Evolutionary conservation across 2,329 filamentous ascomycete genomes (phyloP), one percentile per base, ranked within the genome.

Genomic region (Claviceps pazoutovae): DNA sequence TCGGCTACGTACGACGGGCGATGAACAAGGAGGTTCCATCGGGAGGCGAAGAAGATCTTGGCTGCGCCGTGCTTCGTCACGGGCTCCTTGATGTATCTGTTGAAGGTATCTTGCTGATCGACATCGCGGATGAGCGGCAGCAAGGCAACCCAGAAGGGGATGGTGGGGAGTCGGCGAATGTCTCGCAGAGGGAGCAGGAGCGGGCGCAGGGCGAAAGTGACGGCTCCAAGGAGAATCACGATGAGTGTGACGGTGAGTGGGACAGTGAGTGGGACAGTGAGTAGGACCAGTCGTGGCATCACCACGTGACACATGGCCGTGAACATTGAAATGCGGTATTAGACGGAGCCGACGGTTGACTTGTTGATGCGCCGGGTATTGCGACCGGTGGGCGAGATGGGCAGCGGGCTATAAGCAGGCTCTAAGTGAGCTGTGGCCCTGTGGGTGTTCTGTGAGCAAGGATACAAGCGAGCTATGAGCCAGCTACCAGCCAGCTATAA

Each of bases 1-100:
- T 74, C 68, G 3, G 65, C 64, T 3, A 76, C 55, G 52, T 70
- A 72, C 0, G 65, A 57, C 1, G 73, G 72, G 4, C 66, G 66
- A 46, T 68, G 68, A 1, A 74, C 68, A 11, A 76, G 60, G 3
- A 76, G 62, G 46, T 72, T 74, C 74, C 74, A 76, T 42, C 66
- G 66, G 0, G 69, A 71, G 1, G 67, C 72, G 37, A 74, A 74
- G 62, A 72, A 75, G 30, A 75, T 61, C 52, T 73, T 69, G 17
- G 74, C 73, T 1, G 72, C 73, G 4, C 73, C 68, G 46, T 68
- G 64, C n/a, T 60, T 60, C 9, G 60, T 60, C 5, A 71, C 58
- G 2, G 68, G 68, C 50, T 61, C 56, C 39, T 68, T 62, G 44
- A 73, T 63, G 56, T 71, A 70, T 49, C 58, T 53, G 13, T 56